Base-by-base conservation (phyloP, 306 rosid genomes). In the Pyrus betulifolia region DNA sequence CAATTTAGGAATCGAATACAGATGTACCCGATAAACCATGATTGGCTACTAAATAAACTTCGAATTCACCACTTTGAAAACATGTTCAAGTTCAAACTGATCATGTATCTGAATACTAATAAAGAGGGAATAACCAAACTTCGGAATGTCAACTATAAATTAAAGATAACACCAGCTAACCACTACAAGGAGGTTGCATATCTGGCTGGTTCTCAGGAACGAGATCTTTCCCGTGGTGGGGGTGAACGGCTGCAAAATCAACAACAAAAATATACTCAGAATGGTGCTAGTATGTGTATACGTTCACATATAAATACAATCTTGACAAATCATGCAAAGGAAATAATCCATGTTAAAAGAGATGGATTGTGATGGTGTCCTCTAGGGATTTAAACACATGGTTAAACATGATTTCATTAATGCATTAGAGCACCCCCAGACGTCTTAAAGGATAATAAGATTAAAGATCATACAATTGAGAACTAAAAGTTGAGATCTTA, bases 241-340 rank as follows among this genome's bases (percentile, higher is more conserved):
- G 94, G 91, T 21, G 92, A 91, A 74, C 87, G 92, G 83, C 97
- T 91, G 91, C 89, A 80, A 44, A 35, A 70, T 76, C 49, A 78
- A 31, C 21, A 74, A 58, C 9, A 74, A 30, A 67, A 58, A 57
- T 12, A 44, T 8, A 62, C 57, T 82, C 58, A 85, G 55, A 42
- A 57, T 19, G 66, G 21, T 27, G 52, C 31, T 55, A 52, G 28
- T 4, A 49, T 14, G 8, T 33, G 51, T 11, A 18, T 35, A 17
- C 19, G 23, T 11, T 30, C 3, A 46, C 67, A 12, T 33, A 9
- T 4, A 27, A 49, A 51, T 66, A 68, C 15, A 78, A 52, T 13
- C 28, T 22, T 21, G 19, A 71, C 19, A 75, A 60, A 19, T 61
- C 19, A 63, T 63, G 3, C 70, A 28, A 10, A 46, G 59, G 22